Conservation (phyloP, 2,329 filamentous ascomycete genomes). For the Coniochaeta sp. region DNA sequence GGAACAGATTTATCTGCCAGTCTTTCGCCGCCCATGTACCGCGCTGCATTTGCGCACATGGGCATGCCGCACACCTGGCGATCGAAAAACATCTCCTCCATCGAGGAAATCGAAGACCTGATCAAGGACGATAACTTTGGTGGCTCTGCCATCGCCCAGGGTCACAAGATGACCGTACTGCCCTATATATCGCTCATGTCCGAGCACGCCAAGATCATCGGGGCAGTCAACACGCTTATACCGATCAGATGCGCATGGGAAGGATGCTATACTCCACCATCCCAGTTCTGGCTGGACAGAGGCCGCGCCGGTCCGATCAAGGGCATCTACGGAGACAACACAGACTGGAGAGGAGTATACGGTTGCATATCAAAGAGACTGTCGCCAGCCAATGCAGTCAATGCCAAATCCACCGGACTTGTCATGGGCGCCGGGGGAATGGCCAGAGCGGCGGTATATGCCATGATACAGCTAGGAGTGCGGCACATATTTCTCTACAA, state of each 20-base stretch:
- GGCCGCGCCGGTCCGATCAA: slow-evolving; percentile 46
- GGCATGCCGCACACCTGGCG: not conserved
- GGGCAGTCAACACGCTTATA: slow-evolving; percentile 54
- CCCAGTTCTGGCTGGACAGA: slow-evolving; percentile 29
- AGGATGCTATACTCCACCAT: slow-evolving; percentile 17
- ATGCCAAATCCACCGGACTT: slow-evolving; percentile 30
- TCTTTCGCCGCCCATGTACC: not conserved
- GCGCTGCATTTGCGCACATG: not conserved
- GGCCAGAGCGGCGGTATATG: slow-evolving; percentile 57
- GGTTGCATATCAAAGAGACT: slow-evolving; percentile 53
- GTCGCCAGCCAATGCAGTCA: slow-evolving; percentile 46
- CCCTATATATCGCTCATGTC: not conserved
- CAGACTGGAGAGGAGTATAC: slow-evolving; percentile 57
- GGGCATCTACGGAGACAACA: slow-evolving; percentile 57
- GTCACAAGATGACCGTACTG: not conserved
- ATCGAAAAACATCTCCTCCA: not conserved
- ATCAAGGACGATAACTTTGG: not conserved
- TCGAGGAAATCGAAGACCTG: not conserved
- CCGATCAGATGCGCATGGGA: slow-evolving; percentile 44
- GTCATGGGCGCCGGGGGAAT: slow-evolving; percentile 51
- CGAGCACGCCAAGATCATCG: slow-evolving; percentile 50
- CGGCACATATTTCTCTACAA: slow-evolving; percentile 57
- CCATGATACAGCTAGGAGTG: slow-evolving; percentile 57
- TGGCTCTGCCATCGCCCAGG: not conserved
- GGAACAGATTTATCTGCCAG: not conserved